Conservation (phyloP, 805 yeast species). For the Kazachstania kunashirensis region DNA sequence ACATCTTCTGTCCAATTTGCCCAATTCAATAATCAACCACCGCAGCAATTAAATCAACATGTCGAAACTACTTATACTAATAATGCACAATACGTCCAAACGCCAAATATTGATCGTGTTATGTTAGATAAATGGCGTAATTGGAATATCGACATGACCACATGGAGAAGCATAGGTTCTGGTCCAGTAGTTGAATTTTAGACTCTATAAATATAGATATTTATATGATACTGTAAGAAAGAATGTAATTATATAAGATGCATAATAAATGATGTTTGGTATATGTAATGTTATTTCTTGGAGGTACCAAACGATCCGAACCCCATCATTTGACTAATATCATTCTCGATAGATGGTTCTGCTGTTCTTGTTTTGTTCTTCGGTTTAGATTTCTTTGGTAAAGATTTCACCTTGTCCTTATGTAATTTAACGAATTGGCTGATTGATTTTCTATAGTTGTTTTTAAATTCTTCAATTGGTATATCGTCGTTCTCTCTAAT, state of each 20-base stretch:
- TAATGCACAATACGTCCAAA: not conserved
- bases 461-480: conserved; percentile 40
- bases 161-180: conserved; percentile 64
- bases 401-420: conserved; percentile 32
- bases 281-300: conserved; percentile 25
- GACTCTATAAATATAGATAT: not conserved
- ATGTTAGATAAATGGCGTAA: conserved; percentile 66
- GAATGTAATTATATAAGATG: not conserved
- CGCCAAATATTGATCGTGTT: conserved; percentile 34
- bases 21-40: conserved; percentile 7
- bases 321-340: conserved; percentile 43
- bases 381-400: conserved; percentile 11
- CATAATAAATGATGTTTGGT: not conserved
- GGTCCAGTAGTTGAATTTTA: conserved; percentile 50
- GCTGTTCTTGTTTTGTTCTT: conserved; percentile 22
- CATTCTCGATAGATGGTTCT: conserved; percentile 7
- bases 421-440: conserved; percentile 25
- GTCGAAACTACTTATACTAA: too few relatives aligned
- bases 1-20: conserved; percentile 10
- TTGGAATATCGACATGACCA: conserved; percentile 81
- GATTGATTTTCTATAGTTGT: conserved; percentile 31
- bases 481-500: conserved; percentile 34
- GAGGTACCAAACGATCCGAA: conserved; percentile 46
- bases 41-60: not conserved
- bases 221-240: conserved; percentile 4